Evolutionary conservation across 2,329 filamentous ascomycete genomes (phyloP), one percentile per base, ranked within the genome.

Genomic region (Grosmannia huntii): DNA sequence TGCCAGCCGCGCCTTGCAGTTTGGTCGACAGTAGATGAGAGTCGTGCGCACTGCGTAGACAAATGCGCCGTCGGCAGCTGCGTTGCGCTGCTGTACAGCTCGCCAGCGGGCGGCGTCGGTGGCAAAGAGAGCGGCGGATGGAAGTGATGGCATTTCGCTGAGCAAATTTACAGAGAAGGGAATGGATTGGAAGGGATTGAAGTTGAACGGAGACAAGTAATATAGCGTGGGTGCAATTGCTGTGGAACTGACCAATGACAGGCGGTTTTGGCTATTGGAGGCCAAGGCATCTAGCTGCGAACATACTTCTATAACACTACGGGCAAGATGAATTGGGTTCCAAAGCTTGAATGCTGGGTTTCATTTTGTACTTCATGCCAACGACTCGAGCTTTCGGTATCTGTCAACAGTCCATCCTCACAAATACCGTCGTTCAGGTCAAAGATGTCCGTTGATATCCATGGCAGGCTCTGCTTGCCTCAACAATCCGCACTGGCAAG

Each of bases 21-120:
- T 80, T 1, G 82, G 81, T 1, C 82, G 76, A 66, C 83, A 85
- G 68, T 82, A 85, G 60, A 76, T 72, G 60, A 70, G 69, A n/a
- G 74, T 76, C 0, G 74, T 73, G 56, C 67, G 67, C 5, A 76
- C 74, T 55, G 63, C 73, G 64, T 76, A 76, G 53, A 76, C 68
- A 57, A 76, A 76, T 56, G 63, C 61, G 56, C 71, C 69, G 61
- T 73, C 71, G 31, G 72, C 70, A 38, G 59, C 57, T 38, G 71
- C 53, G 56, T 73, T 67, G 57, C 72, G 69, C 7, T 64, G 61
- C 19, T 64, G 64, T 5, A 75, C 66, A 14, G 72, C 72, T 28
- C 63, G 62, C 72, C 72, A 74, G 27, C 70, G 68, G 36, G 64
- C 65, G 14, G 61, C 60, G 28, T 72, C 68, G 27, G 57, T 50